These are phyloP conservation scores for Colletotrichum sp. DNA, from an alignment of 2,329 filamentous ascomycete genomes.

Conservation along the genomic window DNA sequence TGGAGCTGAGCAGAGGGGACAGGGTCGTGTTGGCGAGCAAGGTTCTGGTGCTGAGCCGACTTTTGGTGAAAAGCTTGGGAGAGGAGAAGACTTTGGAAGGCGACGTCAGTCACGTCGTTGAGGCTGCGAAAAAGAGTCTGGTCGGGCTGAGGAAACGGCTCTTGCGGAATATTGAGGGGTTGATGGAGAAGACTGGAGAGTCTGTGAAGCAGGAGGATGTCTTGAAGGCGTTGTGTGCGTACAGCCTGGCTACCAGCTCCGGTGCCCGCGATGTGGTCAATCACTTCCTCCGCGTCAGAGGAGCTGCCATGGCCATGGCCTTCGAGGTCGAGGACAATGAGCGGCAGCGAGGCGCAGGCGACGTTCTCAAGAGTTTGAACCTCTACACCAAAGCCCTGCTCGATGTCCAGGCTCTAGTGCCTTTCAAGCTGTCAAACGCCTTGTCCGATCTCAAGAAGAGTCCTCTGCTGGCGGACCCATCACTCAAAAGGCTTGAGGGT, in stretches of 20 bases:
- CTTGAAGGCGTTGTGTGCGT: slow-evolving; percentile 79
- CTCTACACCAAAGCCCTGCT: slow-evolving; percentile 80
- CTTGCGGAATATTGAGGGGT: slow-evolving; percentile 70
- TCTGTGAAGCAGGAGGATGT: slow-evolving; percentile 55
- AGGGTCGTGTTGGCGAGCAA: slow-evolving; percentile 68
- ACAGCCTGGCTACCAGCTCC: slow-evolving; percentile 81
- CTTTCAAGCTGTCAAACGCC: slow-evolving; percentile 72
- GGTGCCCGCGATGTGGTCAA: slow-evolving; percentile 79
- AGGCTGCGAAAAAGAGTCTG: slow-evolving; percentile 68
- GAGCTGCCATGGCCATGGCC: slow-evolving; percentile 68
- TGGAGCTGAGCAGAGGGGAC: slow-evolving; percentile 45
- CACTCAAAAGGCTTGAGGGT: slow-evolving; percentile 69
- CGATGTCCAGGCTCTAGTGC: slow-evolving; percentile 78
- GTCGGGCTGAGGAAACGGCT: slow-evolving; percentile 67
- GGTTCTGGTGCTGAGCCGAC: slow-evolving; percentile 74
- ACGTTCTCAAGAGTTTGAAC: slow-evolving; percentile 69
- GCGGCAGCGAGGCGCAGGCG: slow-evolving; percentile 42
- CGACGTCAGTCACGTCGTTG: slow-evolving; percentile 48
- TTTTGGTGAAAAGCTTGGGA: slow-evolving; percentile 76
- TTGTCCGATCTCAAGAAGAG: slow-evolving; percentile 72
- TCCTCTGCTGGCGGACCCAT: slow-evolving; percentile 74
- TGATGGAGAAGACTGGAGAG: slow-evolving; percentile 68
- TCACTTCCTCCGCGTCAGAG: slow-evolving; percentile 78
- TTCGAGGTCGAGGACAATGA: slow-evolving; percentile 57
- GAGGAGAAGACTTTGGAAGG: slow-evolving; percentile 42